A percentile compares a stretch with the other conserved stretches of the same genome.
phyloP scores from a whole-genome alignment of 1,139 yeast species.

The Petasospora fabianii region DNA sequence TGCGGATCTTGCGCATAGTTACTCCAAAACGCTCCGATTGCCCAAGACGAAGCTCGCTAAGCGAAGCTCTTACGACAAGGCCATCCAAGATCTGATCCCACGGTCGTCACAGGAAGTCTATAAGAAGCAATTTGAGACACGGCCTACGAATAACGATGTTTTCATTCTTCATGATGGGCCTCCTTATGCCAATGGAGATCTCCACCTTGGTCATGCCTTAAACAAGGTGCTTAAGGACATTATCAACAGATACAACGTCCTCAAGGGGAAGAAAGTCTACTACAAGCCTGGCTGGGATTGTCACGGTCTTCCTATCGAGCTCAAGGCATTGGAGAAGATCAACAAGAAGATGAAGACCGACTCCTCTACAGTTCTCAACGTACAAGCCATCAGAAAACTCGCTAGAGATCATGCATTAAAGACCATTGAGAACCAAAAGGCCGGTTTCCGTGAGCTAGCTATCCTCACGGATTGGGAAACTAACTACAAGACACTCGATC shows the following conservation, averaged over 20 bases:
- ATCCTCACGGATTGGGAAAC: conserved; percentile 79
- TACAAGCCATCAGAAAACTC: conserved; percentile 54
- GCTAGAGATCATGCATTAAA: conserved; percentile 67
- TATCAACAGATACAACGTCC: conserved; percentile 65
- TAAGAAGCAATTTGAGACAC: conserved; percentile 29
- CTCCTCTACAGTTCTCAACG: conserved; percentile 32
- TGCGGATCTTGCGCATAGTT: conserved; percentile 24
- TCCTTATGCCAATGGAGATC: conserved; percentile 93
- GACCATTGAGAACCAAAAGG: conserved; percentile 61
- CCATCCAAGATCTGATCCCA: conserved; percentile 33
- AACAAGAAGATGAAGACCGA: conserved; percentile 36
- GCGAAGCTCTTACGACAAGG: conserved; percentile 39
- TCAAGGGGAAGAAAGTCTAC: conserved; percentile 56
- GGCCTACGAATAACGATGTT: conserved; percentile 32
- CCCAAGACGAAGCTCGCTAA: conserved; percentile 52
- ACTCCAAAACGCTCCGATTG: conserved; percentile 30
- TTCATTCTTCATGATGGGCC: conserved; percentile 95
- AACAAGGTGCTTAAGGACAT: conserved; percentile 88
- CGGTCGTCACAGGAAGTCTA: conserved; percentile 35
- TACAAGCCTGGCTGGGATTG: conserved; percentile 98
- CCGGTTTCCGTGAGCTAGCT: conserved; percentile 64
- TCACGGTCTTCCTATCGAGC: conserved; percentile 94
- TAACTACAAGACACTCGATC: conserved; percentile 71
- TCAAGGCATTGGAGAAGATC: conserved; percentile 63
- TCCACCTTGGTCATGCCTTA: conserved; percentile 91